Evolutionary conservation across 805 yeast species (phyloP).

Genomic region (Teunomyces funiuensis): DNA sequence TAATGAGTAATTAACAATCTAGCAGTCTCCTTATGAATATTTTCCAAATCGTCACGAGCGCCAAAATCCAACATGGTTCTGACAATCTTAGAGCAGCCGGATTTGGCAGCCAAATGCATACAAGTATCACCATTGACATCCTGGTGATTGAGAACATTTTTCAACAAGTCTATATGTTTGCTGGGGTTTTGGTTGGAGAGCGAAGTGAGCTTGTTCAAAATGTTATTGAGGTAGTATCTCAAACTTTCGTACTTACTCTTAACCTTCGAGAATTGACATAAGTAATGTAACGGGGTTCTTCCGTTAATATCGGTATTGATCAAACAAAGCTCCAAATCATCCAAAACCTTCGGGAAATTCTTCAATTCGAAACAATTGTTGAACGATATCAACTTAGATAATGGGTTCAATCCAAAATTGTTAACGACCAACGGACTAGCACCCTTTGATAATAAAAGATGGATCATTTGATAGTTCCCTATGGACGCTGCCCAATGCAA

Average conservation of each 20-base stretch:
- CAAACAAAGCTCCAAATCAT: slow-evolving; percentile 72
- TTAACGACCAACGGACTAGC: slow-evolving; percentile 60
- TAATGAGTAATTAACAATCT: slow-evolving; percentile 42
- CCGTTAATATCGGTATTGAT: slow-evolving; percentile 71
- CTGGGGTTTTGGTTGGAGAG: slow-evolving; percentile 29
- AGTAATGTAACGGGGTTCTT: slow-evolving; percentile 83
- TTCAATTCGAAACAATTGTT: slow-evolving; percentile 83
- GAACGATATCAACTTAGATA: slow-evolving; percentile 80
- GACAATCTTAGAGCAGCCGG: slow-evolving; percentile 70
- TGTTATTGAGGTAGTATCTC: slow-evolving; percentile 73
- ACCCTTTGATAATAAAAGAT: slow-evolving; percentile 70
- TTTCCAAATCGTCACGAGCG: slow-evolving; percentile 57
- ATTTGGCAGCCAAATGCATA: slow-evolving; percentile 69
- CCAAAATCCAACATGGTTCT: slow-evolving; percentile 84
- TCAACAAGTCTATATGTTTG: slow-evolving; percentile 60
- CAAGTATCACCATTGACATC: slow-evolving; percentile 87
- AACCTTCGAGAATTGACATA: slow-evolving; percentile 68
- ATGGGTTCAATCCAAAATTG: slow-evolving; percentile 77
- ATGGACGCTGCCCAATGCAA: slow-evolving; percentile 98
- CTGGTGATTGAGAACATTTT: slow-evolving; percentile 66
- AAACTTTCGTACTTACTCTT: slow-evolving; percentile 74
- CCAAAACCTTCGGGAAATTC: slow-evolving; percentile 76
- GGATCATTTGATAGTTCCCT: slow-evolving; percentile 79
- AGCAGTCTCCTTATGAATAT: slow-evolving; percentile 45
- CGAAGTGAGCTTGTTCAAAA: slow-evolving; percentile 69